Conservation (phyloP, 352 stramenopile genomes). For the Globisporangium cederbergense region DNA sequence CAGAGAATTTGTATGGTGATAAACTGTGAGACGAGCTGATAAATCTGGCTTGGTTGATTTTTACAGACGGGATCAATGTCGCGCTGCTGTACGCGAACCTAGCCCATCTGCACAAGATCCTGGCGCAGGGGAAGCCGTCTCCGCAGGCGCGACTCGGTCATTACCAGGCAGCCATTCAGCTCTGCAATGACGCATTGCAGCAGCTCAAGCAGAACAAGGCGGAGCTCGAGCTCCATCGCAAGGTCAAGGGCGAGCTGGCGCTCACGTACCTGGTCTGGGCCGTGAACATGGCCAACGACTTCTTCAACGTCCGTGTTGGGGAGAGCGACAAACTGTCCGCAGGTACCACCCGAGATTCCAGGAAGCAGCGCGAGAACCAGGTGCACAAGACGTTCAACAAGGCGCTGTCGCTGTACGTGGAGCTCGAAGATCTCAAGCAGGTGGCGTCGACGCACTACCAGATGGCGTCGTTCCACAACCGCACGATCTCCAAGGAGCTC, state of each 20-base stretch:
- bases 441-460: slow-evolving; percentile 81
- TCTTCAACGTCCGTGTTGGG: not conserved
- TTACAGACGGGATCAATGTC: slow-evolving; percentile 73
- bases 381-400: slow-evolving; percentile 65
- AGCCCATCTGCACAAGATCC: slow-evolving; percentile 82
- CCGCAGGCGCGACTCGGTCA: slow-evolving; percentile 36
- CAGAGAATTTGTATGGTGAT: not conserved
- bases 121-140: slow-evolving; percentile 49
- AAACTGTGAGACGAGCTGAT: slow-evolving; percentile 1
- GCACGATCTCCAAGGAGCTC: slow-evolving; percentile 49
- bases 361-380: slow-evolving; percentile 41
- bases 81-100: slow-evolving; percentile 77
- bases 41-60: slow-evolving; percentile 1
- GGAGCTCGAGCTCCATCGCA: slow-evolving; percentile 50
- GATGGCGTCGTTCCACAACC: slow-evolving; percentile 75
- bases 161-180: slow-evolving; percentile 55
- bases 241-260: slow-evolving; percentile 79
- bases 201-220: slow-evolving; percentile 71
- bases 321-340: not conserved
- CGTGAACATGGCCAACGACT: slow-evolving; percentile 48
- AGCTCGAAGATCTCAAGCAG: slow-evolving; percentile 72
- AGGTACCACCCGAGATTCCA: slow-evolving; percentile 5
- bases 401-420: slow-evolving; percentile 67
- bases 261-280: slow-evolving; percentile 82
- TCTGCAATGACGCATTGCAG: slow-evolving; percentile 61